Base-by-base conservation (phyloP, 805 yeast species). In the Alloascoidea hylecoeti region DNA sequence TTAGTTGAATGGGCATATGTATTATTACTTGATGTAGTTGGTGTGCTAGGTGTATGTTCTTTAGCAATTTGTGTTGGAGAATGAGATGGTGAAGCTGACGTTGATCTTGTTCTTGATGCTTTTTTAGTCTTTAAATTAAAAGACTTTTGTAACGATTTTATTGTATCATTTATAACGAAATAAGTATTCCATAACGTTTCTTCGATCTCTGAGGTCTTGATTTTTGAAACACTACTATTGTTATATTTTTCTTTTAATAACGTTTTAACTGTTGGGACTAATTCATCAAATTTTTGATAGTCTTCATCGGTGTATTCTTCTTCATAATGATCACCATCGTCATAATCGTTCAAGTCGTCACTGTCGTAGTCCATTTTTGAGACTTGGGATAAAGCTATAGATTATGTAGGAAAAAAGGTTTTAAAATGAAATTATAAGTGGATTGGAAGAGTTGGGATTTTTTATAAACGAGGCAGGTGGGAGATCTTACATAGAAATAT, bases 121-220 rank as follows among this genome's bases (percentile, higher is more conserved):
- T 5, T 33, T 18, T n/a, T 28, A 34, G 28, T 39, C 35, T 33
- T 27, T 15, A 15, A 32, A 35, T 34, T 41, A 18, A 35, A 44
- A 30, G 3, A 41, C 38, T n/a, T 38, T 19, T 14, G 14, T 32
- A 65, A 39, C 41, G 74, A 77, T 19, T 56, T 61, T 4, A 75
- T 45, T 0, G 83, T 53, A 9, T 66, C 65, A 3, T 67, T 71
- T 3, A 74, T 48, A 34, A 70, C 75, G 49, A 69, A 68, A 49
- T 75, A 75, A 46, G 73, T 71, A 44, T 60, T 61, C 68, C 77
- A 78, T 6, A 80, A 58, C 0, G 72, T 58, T 44, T 74, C 78
- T 47, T 74, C 70, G 42, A 79, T 53, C 35, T 67, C 72, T 12
- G 58, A 47, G 17, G 72, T 78, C 5, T 62, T 58, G 35, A 72